phyloP scores from a whole-genome alignment of 2,329 filamentous ascomycete genomes.

The Lecanicillium sp. region DNA sequence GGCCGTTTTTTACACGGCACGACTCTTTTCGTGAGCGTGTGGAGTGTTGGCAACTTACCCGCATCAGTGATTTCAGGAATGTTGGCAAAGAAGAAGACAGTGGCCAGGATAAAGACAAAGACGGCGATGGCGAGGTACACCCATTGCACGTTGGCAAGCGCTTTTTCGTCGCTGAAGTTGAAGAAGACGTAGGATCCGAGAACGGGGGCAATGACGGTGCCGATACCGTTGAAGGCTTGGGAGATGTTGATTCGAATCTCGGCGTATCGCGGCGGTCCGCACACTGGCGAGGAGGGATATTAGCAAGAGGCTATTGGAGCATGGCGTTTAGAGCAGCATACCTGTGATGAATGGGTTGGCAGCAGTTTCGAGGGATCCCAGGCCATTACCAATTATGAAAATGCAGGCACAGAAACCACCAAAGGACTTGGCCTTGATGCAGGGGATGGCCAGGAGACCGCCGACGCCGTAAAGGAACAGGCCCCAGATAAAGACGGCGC shows the following conservation, averaged over 20 bases:
- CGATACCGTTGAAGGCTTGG: conserved; percentile 71
- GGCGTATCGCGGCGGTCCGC: conserved; percentile 59
- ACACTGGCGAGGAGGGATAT: conserved; percentile 19
- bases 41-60: conserved; percentile 18
- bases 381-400: conserved; percentile 67
- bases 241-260: conserved; percentile 70
- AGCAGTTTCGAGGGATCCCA: conserved; percentile 68
- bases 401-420: conserved; percentile 65
- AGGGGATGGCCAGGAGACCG: conserved; percentile 48
- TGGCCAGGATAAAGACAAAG: conserved; percentile 61
- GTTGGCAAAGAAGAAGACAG: conserved; percentile 57
- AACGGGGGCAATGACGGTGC: conserved; percentile 64
- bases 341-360: conserved; percentile 67
- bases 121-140: conserved; percentile 66
- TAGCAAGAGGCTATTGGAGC: conserved; percentile 17
- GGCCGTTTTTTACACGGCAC: too few relatives aligned
- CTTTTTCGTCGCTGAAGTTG: conserved; percentile 46
- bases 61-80: conserved; percentile 63
- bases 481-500: conserved; percentile 61
- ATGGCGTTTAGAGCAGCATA: too few relatives aligned
- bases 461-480: conserved; percentile 58
- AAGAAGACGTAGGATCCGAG: conserved; percentile 70
- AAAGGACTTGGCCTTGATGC: conserved; percentile 57
- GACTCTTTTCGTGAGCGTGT: neutral
- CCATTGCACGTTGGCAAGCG: conserved; percentile 65